These are phyloP conservation scores for Lathyrus oleraceus DNA, from an alignment of 306 rosid species.

Conservation along the genomic window DNA sequence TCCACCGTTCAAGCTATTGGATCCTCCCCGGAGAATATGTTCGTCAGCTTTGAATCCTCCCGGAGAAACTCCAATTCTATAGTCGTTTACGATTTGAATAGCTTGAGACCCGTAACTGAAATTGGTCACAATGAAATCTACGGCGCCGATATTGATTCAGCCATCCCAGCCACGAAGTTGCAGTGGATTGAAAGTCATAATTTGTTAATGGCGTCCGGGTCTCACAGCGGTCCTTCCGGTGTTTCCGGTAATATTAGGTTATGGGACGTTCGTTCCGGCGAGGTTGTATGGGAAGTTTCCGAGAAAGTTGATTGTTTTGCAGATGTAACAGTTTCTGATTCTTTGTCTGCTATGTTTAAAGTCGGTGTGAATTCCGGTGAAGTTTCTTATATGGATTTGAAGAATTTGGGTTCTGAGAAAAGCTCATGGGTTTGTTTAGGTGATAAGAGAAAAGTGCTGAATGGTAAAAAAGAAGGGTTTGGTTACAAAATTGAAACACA, in stretches of 20 bases:
- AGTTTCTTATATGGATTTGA: slow-evolving; percentile 61
- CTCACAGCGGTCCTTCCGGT: slow-evolving; percentile 95
- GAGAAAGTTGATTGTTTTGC: slow-evolving; percentile 86
- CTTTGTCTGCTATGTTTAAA: slow-evolving; percentile 64
- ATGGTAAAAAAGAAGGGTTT: slow-evolving; percentile 79
- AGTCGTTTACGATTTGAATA: slow-evolving; percentile 67
- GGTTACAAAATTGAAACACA: slow-evolving; percentile 83
- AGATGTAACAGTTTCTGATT: slow-evolving; percentile 71
- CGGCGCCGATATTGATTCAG: slow-evolving; percentile 82
- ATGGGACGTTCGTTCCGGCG: slow-evolving; percentile 83
- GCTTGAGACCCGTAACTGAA: slow-evolving; percentile 48
- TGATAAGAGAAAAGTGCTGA: slow-evolving; percentile 46
- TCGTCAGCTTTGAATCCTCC: slow-evolving; percentile 81
- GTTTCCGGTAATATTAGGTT: slow-evolving; percentile 67
- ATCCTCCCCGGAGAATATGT: slow-evolving; percentile 56
- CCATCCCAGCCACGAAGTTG: slow-evolving; percentile 82
- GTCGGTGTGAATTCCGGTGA: slow-evolving; percentile 83
- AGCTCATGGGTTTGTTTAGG: slow-evolving; percentile 78
- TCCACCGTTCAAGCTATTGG: slow-evolving; percentile 93
- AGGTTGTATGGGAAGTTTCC: slow-evolving; percentile 61
- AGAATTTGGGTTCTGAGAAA: slow-evolving; percentile 54
- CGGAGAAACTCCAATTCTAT: slow-evolving; percentile 85
- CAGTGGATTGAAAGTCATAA: slow-evolving; percentile 63
- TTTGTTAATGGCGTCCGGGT: slow-evolving; percentile 83
- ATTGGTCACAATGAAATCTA: slow-evolving; percentile 73